Base-by-base conservation (phyloP, 2,329 filamentous ascomycete genomes). In the Ophiostoma sp. region DNA sequence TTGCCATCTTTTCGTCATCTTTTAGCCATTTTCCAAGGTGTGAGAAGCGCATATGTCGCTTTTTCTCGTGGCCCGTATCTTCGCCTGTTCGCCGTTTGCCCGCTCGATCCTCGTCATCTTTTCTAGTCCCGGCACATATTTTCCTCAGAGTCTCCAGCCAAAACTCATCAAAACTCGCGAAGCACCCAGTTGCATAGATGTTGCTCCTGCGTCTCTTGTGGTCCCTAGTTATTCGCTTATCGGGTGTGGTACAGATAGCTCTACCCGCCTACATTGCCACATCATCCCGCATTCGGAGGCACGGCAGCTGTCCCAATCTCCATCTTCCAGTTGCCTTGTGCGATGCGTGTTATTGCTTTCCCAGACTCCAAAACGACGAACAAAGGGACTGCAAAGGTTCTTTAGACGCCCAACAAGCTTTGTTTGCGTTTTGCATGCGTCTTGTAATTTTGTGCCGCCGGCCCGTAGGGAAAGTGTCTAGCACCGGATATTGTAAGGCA, bases 181-280 rank as follows among this genome's bases (percentile, higher is more conserved):
- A 17, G 33, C 68, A 70, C 68, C 22, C 25, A 57, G 22, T 52
- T 45, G 68, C 68, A 70, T 57, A 45, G 50, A 31, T 42, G 25
- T 22, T 50, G 42, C 64, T 50, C 39, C 50, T 25, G 33, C 68
- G n/a, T 57, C 8, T 71, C 57, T 63, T 73, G 71, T 73, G 64
- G 12, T 17, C 50, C 72, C 59, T 28, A 15, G 33, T 69, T 72
- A 74, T 74, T 74, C 73, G 73, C 73, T 74, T 74, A 72, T 64
- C 73, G 73, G 45, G 69, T 72, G 69, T 74, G 36, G 70, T 48
- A 74, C 72, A 71, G 39, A 57, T 45, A 70, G 31, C 25, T 59
- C 33, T 52, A 45, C 25, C 71, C 48, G 61, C 72, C 39, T 31
- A 63, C 72, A 45, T 63, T 69, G 72, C 72, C 72, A 74, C 72